Evolutionary conservation across 179 eudicot species (phyloP).

Genomic region (Nepenthes alata): DNA sequence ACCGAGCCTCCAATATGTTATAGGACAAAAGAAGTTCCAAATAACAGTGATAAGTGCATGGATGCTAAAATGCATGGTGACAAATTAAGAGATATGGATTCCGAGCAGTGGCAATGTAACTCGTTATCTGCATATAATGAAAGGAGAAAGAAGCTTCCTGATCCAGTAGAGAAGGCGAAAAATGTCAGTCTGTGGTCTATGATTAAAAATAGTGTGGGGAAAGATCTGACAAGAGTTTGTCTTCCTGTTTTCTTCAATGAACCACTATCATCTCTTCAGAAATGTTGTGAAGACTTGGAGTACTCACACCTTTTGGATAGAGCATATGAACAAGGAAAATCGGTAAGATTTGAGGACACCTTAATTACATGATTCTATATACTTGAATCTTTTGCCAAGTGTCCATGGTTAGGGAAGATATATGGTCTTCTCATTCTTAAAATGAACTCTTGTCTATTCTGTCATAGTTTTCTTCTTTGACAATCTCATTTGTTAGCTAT

Average conservation of each 20-base stretch:
- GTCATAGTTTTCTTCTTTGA: too few species aligned
- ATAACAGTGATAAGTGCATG: slow-evolving; percentile 8
- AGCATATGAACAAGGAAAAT: slow-evolving; percentile 75
- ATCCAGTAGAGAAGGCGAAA: slow-evolving; percentile 79
- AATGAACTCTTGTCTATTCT: too few species aligned
- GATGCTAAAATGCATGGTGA: slow-evolving; percentile 20
- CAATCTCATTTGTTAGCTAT: too few species aligned
- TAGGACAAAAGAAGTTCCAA: slow-evolving; percentile 14
- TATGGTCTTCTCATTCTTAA: too few species aligned
- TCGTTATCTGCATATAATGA: slow-evolving; percentile 23
- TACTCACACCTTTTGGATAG: slow-evolving; percentile 77
- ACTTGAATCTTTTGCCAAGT: not conserved
- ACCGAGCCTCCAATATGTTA: slow-evolving; percentile 24
- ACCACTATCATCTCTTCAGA: slow-evolving; percentile 86
- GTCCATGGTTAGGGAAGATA: too few species aligned
- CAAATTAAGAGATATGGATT: slow-evolving; percentile 11
- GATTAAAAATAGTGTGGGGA: slow-evolving; percentile 91
- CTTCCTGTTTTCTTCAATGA: slow-evolving; percentile 93
- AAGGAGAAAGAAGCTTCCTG: slow-evolving; percentile 72
- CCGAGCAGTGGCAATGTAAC: slow-evolving; percentile 7
- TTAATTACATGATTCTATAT: not conserved
- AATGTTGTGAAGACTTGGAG: slow-evolving; percentile 87
- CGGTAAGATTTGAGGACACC: slow-evolving; percentile 29
- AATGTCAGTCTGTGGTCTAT: slow-evolving; percentile 89
- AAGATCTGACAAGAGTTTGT: slow-evolving; percentile 86